Percentiles rank a stretch among this genome's conserved stretches.
Evolutionary conservation across 768 basidiomycete species (phyloP).

Genomic region (Tylopilus vinaceipallidus): DNA sequence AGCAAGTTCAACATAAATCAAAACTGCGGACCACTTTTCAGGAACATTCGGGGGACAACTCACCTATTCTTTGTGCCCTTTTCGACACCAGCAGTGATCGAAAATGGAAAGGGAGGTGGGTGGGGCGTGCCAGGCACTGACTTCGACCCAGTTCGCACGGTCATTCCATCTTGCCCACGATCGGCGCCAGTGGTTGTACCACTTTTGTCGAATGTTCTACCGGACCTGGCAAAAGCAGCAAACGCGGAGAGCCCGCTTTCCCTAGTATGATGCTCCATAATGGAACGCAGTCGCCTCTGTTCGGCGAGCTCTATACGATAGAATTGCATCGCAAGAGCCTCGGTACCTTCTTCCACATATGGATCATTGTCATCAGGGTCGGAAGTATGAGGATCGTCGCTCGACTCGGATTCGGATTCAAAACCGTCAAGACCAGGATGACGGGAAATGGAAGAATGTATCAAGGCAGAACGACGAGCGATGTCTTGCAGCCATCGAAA

Average conservation of each 20-base stretch:
- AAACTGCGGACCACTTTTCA: background rate
- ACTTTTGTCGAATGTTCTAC: slow-evolving; percentile 2
- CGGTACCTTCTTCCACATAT: slow-evolving; percentile 64
- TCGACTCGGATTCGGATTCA: slow-evolving; percentile 34
- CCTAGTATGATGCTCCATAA: slow-evolving; percentile 87
- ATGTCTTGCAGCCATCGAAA: slow-evolving; percentile 78
- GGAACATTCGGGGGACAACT: slow-evolving; percentile 16
- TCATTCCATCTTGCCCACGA: background rate
- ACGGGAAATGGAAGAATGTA: slow-evolving; percentile 10
- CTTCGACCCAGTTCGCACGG: slow-evolving; percentile 12
- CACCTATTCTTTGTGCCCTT: slow-evolving; percentile 92
- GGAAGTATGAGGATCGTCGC: slow-evolving; percentile 32
- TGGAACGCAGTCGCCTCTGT: slow-evolving; percentile 81
- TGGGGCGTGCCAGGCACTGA: slow-evolving; percentile 20
- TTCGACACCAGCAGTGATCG: slow-evolving; percentile 94
- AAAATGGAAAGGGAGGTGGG: slow-evolving; percentile 63
- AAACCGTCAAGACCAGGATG: slow-evolving; percentile 16
- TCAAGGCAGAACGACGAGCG: slow-evolving; percentile 47
- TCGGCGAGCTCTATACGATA: slow-evolving; percentile 91
- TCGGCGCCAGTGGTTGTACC: background rate
- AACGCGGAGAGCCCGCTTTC: slow-evolving; percentile 41
- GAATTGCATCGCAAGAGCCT: slow-evolving; percentile 88
- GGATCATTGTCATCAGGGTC: slow-evolving; percentile 36
- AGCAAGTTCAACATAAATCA: background rate
- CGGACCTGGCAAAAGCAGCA: slow-evolving; percentile 5